Evolutionary conservation across 352 stramenopile genomes (phyloP).

Genomic region (Thalassiosira hispida): DNA sequence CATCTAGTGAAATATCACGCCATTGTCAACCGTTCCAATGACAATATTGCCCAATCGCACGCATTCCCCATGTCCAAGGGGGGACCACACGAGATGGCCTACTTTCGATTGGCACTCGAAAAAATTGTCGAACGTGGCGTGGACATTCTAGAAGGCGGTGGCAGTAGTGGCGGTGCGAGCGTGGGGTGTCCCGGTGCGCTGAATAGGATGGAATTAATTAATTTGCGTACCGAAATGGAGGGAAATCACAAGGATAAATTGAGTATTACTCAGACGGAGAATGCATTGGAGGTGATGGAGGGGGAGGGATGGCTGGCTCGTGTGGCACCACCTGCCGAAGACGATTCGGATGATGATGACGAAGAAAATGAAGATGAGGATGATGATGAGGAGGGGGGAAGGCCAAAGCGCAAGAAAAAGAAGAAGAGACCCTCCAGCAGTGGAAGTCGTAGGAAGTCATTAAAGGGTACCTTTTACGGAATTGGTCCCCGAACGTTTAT

Average conservation of each 20-base stretch:
- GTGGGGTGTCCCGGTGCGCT: slow-evolving; percentile 43
- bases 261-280: slow-evolving; percentile 48
- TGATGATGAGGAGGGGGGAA: slow-evolving; percentile 10
- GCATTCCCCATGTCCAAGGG: slow-evolving; percentile 18
- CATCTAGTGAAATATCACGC: slow-evolving; percentile 60
- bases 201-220: slow-evolving; percentile 68
- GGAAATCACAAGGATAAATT: slow-evolving; percentile 59
- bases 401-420: slow-evolving; percentile 21
- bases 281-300: slow-evolving; percentile 56
- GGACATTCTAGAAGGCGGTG: not conserved
- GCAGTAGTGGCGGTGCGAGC: not conserved
- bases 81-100: slow-evolving; percentile 58
- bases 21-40: slow-evolving; percentile 62
- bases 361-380: slow-evolving; percentile 49
- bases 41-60: slow-evolving; percentile 48
- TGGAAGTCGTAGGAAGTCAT: slow-evolving; percentile 28
- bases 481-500: slow-evolving; percentile 61
- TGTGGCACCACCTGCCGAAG: slow-evolving; percentile 22
- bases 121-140: slow-evolving; percentile 46
- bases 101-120: slow-evolving; percentile 58
- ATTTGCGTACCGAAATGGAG: slow-evolving; percentile 65
- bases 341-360: slow-evolving; percentile 54
- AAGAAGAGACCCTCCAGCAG: slow-evolving; percentile 4
- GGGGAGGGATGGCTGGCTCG: slow-evolving; percentile 68
- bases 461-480: slow-evolving; percentile 52